Base-by-base conservation (phyloP, 768 basidiomycete species). In the Termitomyces sp. region DNA sequence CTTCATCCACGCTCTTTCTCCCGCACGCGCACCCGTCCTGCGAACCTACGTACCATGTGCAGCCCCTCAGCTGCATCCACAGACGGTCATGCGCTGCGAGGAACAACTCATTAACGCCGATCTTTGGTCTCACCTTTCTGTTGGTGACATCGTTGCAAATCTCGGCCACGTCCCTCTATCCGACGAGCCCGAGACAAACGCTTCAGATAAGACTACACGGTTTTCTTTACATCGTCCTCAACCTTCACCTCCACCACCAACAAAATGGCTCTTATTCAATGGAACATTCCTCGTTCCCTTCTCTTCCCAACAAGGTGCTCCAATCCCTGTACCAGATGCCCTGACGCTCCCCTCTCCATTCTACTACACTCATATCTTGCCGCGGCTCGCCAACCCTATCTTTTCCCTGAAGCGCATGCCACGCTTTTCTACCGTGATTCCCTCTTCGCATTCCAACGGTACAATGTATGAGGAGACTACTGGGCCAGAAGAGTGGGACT, bases 61-160 rank as follows among this genome's bases (percentile, higher is more conserved):
- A 1, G 72, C 71, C 4, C 75, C 89, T 41, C 76, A 81, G 38
- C 75, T 73, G 19, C 67, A 65, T 40, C 70, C 69, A 9, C 69
- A 72, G 37, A 77, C 77, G 45, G 71, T 90, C 43, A 65, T 76
- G 10, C 73, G 74, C 11, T 92, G 89, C 66, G 86, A 90, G 64
- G 78, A 82, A 32, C 88, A 91, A 66, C 77, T 93, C 5, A 71
- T 82, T n/a, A 75, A 78, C 1, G 77, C 82, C 1, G 87, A 83
- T 0, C 77, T 93, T 5, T 92, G 90, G 89, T 71, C 77, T 6
- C 81, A 90, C 64, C 76, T 93, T n/a, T 89, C 86, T 1, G 79
- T 78, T 0, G 91, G 91, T 0, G 91, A 93, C 63, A 70, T 92
- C 37, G 78, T 93, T 21, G 90, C 86, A 66, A 93, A 93, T 69